Evolutionary conservation across 306 rosid species (phyloP), one percentile per base, ranked within the genome.

Genomic region (Quercus agrifolia): DNA sequence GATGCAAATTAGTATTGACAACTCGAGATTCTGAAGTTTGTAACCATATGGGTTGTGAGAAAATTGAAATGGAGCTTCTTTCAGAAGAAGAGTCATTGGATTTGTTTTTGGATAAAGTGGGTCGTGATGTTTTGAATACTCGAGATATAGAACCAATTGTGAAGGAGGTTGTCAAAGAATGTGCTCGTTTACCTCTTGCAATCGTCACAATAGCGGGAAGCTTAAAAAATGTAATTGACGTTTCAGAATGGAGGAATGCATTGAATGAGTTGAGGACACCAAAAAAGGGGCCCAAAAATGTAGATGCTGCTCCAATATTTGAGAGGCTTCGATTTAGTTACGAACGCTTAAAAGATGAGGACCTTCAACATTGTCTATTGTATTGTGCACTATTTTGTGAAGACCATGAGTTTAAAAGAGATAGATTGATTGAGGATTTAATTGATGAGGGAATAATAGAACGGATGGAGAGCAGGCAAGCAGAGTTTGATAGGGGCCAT

Each of bases 341-440:
- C 19, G 23, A 69, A 3, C 31, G 67, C 41, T 77, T 83, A 62
- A 25, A 51, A 0, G 77, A 80, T 11, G 27, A 28, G 3, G 17
- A 3, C 2, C 20, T 79, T 7, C 71, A 80, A 57, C 30, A 74
- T 0, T 74, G 83, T 71, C 78, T 83, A 63, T 66, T 86, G 7
- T 44, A 64, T 4, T 70, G 73, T 64, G 74, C 86, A 9, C 72
- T 85, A 15, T 85, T 61, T 28, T 74, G 66, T 27, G 74, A 82
- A 75, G 88, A 68, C 55, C 76, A 73, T 46, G 63, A 56, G 61
- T 79, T 85, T 25, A 59, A 71, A 59, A 75, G 82, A 20, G 86
- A 78, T 8, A 18, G 19, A 23, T 68, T 85, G 79, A 79, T 79
- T 19, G 84, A 79, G 17, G 71, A 49, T 25, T 82, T 80, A 6